Evolutionary conservation across 192 early-diverging fungal genomes (phyloP), one percentile per base, ranked within the genome.

Genomic region (Coemansia sp.): DNA sequence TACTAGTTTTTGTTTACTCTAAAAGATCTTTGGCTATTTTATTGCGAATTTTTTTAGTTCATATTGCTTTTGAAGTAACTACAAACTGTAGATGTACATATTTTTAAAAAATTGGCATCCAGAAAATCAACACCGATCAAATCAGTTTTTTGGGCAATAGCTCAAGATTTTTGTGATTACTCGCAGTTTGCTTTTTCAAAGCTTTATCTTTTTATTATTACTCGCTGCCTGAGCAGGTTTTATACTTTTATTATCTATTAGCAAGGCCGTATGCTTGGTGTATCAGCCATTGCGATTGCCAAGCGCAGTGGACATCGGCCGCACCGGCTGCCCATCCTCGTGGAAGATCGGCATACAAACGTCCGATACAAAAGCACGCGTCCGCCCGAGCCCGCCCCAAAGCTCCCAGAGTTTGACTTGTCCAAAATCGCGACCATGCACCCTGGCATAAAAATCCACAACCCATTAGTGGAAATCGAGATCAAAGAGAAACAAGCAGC

Each of bases 391-490:
- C 59, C 21, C 0, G 21, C 21, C 21, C 46, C 49, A 18, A 12
- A 37, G 1, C 31, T 34, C 7, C 40, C 40, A 3, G 40, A 15
- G 3, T 20, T 63, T 12, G 60, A 70, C 25, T 10, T 70, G 24
- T 50, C 58, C 7, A 55, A 20, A 11, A 51, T 63, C 5, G 9
- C n/a, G 20, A 14, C 17, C 51, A 36, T 11, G 31, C 25, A 11
- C 28, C 0, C 55, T 2, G 50, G 42, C 56, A 31, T 56, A 3
- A 7, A 11, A 1, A 28, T 79, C 20, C 77, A 79, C 65, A 79
- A 79, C 24, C 77, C 77, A 3, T 44, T 79, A 12, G 17, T 67
- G 15, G 49, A 46, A 10, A 21, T 60, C 26, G 65, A 64, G 54
- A 3, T 4, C 1, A n/a, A 40, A 3, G 50, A 44, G 10, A 58